Evolutionary conservation across 2,329 filamentous ascomycete species (phyloP).

Genomic region (Aotearoamyces nothofagi): DNA sequence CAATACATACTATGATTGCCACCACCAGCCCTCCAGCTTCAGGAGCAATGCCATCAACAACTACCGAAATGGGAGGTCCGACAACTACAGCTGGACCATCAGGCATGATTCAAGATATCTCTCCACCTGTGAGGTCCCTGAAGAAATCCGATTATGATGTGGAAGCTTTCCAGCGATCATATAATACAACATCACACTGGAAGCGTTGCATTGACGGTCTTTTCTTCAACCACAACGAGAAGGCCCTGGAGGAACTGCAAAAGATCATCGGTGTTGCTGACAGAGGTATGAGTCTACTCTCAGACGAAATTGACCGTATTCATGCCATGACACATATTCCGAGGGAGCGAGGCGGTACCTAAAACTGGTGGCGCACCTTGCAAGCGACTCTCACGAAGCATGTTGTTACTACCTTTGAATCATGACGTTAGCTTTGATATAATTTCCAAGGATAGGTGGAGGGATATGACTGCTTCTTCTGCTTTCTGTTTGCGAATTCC

Average conservation of each 20-base stretch:
- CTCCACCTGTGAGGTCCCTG: no score
- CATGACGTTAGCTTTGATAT: no score
- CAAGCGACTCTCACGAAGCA: no score
- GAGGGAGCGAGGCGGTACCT: not conserved
- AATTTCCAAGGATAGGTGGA: not conserved
- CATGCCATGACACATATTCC: slow-evolving; percentile 1
- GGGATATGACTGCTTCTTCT: not conserved
- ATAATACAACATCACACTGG: slow-evolving; percentile 17
- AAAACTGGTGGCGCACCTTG: no score
- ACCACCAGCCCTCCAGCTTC: not conserved
- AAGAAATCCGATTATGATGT: slow-evolving; percentile 12
- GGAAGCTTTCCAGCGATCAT: slow-evolving; percentile 13
- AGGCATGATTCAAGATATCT: not conserved
- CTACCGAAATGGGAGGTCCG: not conserved
- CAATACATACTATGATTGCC: not conserved
- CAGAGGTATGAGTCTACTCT: slow-evolving; percentile 15
- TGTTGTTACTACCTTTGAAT: no score
- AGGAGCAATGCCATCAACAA: not conserved
- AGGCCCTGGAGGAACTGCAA: slow-evolving; percentile 15
- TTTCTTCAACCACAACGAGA: slow-evolving; percentile 19
- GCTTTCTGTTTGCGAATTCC: not conserved
- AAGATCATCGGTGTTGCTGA: slow-evolving; percentile 18
- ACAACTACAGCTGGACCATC: not conserved
- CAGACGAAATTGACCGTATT: slow-evolving; percentile 8
- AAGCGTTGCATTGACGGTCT: slow-evolving; percentile 17